Evolutionary conservation across 2,329 filamentous ascomycete species (phyloP), one percentile per base, ranked within the genome.

Genomic region (Aspergillus pseudotamarii): DNA sequence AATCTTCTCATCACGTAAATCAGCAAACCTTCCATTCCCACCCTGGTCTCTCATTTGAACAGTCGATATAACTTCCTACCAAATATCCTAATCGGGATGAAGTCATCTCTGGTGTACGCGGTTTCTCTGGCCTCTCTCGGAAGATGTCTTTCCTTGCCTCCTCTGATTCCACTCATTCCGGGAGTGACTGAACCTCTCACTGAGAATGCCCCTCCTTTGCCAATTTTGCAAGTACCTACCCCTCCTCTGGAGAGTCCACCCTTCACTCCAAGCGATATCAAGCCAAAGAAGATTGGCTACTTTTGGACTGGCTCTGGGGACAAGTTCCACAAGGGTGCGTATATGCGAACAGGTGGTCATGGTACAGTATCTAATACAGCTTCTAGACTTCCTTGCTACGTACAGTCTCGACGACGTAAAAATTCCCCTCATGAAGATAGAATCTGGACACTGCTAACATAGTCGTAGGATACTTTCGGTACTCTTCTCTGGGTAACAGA

Each of bases 261-360:
- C 0, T 88, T 87, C 64, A 78, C 76, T 12, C 76, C 80, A 3
- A 85, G 83, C 71, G 77, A 85, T 64, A 82, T 88, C 71, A 85
- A 84, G 76, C 86, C 87, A 32, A 89, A 88, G 83, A 89, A 89
- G 79, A 86, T 89, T 71, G 87, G 86, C 0, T 88, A 88, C 75
- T 88, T 88, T 77, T 88, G 85, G 85, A 87, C 85, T 58, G 86
- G 82, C 21, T 80, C 86, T 38, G 86, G 84, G 41, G 86, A 88
- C 69, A 88, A 88, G 69, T 70, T 81, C 54, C 86, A 88, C 74
- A 83, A 83, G 71, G 83, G 75, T 74, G 63, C 10, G 46, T 50
- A 30, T 28, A 30, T 28, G 8, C 3, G 14, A 10, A 46, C 14
- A 5, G 46, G 10, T 16, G 26, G 2, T 2, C 4, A 19, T 6